Evolutionary conservation across 2,329 filamentous ascomycete genomes (phyloP).

Genomic region (Ascochyta fabae): DNA sequence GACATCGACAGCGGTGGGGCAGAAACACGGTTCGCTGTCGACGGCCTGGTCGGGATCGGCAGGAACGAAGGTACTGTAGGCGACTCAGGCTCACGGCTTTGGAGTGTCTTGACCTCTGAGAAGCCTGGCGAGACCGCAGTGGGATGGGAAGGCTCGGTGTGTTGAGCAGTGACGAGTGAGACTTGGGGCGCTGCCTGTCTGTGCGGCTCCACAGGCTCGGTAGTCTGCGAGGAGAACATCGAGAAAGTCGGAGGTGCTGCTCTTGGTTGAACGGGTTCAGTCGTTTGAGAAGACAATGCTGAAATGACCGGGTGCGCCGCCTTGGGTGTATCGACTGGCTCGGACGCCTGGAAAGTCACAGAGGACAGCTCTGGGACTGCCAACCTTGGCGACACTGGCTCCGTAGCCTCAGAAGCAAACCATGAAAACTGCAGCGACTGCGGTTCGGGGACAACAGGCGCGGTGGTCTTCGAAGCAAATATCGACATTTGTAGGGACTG

Average conservation of each 20-base stretch:
- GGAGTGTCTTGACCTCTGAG: constrained; percentile 39
- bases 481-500: constrained; percentile 32
- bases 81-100: constrained; percentile 44
- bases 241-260: constrained; percentile 26
- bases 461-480: constrained; percentile 31
- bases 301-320: constrained; percentile 26
- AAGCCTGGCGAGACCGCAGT: constrained; percentile 14
- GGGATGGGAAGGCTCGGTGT: constrained; percentile 39
- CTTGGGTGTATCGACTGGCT: constrained; percentile 27
- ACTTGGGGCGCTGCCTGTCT: constrained; percentile 25
- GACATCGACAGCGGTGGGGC: constrained; percentile 33
- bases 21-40: constrained; percentile 34
- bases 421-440: constrained; percentile 25
- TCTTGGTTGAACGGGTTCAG: constrained; percentile 28
- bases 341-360: constrained; percentile 29
- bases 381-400: constrained; percentile 25
- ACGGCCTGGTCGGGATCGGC: constrained; percentile 40
- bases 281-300: constrained; percentile 24
- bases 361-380: constrained; percentile 15
- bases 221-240: constrained; percentile 29
- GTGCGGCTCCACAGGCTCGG: constrained; percentile 34
- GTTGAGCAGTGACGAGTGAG: constrained; percentile 34
- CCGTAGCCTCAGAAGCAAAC: constrained; percentile 30
- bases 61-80: constrained; percentile 43
- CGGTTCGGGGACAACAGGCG: constrained; percentile 25